These are phyloP conservation scores for Podospora fimiseda DNA, from an alignment of 495 filamentous ascomycete species.

Conservation along the genomic window DNA sequence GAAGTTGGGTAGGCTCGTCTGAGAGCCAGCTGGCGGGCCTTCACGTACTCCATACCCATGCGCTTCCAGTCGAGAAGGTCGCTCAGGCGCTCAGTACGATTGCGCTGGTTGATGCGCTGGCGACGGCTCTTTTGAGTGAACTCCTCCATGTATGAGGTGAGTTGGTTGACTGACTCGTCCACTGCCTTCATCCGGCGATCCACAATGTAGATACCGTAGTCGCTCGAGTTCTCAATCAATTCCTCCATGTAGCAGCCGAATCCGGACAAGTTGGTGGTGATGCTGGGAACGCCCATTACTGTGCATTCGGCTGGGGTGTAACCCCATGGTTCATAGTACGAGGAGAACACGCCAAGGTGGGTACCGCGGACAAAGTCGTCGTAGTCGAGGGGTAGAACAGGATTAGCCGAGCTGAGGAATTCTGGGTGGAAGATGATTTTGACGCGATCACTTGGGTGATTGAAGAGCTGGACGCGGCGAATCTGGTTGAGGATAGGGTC, in stretches of 20 bases:
- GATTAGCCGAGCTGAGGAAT: slow-evolving; percentile 92
- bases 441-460: slow-evolving; percentile 87
- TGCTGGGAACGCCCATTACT: slow-evolving; percentile 97
- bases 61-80: slow-evolving; percentile 98
- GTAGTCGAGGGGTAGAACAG: slow-evolving; percentile 91
- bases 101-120: slow-evolving; percentile 96
- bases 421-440: slow-evolving; percentile 98
- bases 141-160: slow-evolving; percentile 87
- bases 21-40: slow-evolving; percentile 87
- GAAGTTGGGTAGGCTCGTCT: slow-evolving; percentile 85
- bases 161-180: slow-evolving; percentile 94
- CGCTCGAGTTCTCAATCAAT: slow-evolving; percentile 91
- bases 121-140: slow-evolving; percentile 90
- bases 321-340: slow-evolving; percentile 99
- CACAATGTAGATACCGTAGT: slow-evolving; percentile 99
- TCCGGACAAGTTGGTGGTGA: slow-evolving; percentile 95
- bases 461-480: slow-evolving; percentile 92
- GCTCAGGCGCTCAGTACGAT: slow-evolving; percentile 91
- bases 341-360: slow-evolving; percentile 90
- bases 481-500: slow-evolving; percentile 96
- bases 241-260: slow-evolving; percentile 99
- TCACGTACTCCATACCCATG: slow-evolving; percentile 99
- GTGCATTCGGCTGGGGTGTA: slow-evolving; percentile 98
- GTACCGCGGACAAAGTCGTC: slow-evolving; percentile 98
- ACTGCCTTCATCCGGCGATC: slow-evolving; percentile 93